These are phyloP conservation scores for Ganoderma boninense DNA, from an alignment of 1,284 basidiomycete species.

Conservation along the genomic window DNA sequence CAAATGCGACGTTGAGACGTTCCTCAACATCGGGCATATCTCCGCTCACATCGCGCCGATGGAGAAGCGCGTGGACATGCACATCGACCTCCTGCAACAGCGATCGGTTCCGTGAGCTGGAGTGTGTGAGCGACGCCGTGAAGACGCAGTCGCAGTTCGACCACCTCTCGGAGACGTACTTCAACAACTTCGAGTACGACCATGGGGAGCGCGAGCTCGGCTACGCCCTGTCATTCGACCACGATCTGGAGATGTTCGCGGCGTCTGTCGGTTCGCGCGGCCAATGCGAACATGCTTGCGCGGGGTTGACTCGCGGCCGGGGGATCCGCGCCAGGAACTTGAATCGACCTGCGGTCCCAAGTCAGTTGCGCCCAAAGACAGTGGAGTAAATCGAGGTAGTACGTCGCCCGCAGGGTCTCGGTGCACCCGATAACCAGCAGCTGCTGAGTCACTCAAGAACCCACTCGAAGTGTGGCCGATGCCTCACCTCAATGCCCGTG, in stretches of 20 bases:
- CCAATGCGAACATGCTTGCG: no score
- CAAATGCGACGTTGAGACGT: slow-evolving; percentile 82
- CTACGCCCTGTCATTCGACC: slow-evolving; percentile 81
- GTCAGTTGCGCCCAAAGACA: no score
- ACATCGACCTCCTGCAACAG: slow-evolving; percentile 84
- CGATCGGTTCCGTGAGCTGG: slow-evolving; percentile 92
- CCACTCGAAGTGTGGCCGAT: no score
- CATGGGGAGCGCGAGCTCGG: slow-evolving; percentile 90
- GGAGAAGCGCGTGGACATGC: slow-evolving; percentile 92
- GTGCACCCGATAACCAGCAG: no score
- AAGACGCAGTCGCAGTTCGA: slow-evolving; percentile 94
- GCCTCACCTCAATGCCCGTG: no score
- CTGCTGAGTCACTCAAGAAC: no score
- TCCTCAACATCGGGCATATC: slow-evolving; percentile 85
- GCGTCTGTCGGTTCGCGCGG: slow-evolving; percentile 89
- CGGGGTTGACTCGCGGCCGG: no score
- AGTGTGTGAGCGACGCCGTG: slow-evolving; percentile 88
- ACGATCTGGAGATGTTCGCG: slow-evolving; percentile 91
- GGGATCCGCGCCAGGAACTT: no score
- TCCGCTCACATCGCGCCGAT: slow-evolving; percentile 87
- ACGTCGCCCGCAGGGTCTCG: no score
- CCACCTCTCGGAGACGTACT: slow-evolving; percentile 88
- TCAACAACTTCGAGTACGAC: slow-evolving; percentile 82
- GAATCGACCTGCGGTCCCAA: no score
- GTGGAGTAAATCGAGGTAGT: no score